These are phyloP conservation scores for Cytospora schulzeri DNA, from an alignment of 2,329 filamentous ascomycete genomes.

Conservation along the genomic window DNA sequence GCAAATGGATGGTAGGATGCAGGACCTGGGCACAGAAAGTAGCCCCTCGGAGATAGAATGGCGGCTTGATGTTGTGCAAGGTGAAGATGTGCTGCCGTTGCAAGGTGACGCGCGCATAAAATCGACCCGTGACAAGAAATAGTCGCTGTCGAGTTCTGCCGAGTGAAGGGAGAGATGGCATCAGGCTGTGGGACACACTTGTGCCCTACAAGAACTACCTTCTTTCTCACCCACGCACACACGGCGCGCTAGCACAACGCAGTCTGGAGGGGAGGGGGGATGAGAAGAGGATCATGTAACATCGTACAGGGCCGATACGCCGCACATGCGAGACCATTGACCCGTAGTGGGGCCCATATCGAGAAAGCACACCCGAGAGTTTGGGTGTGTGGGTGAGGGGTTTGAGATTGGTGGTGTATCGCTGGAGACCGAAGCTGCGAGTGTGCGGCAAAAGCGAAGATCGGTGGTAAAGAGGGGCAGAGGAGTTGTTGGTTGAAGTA, in stretches of 20 bases:
- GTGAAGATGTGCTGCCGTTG: conserved; percentile 15
- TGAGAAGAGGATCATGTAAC: conserved; percentile 12
- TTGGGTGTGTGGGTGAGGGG: conserved; percentile 27
- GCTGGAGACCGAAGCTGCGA: not conserved
- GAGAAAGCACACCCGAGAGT: conserved; percentile 24
- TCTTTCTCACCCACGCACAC: not conserved
- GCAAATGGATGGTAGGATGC: conserved; percentile 5
- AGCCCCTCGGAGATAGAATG: conserved; percentile 9
- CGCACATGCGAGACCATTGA: conserved; percentile 16
- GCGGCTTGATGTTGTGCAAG: conserved; percentile 13
- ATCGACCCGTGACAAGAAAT: conserved; percentile 4
- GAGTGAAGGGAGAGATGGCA: conserved; percentile 3
- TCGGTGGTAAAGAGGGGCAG: conserved; percentile 12
- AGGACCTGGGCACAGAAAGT: conserved; percentile 5
- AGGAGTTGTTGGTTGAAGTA: not conserved
- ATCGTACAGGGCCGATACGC: conserved; percentile 21
- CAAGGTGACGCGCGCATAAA: conserved; percentile 26
- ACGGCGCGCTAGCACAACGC: conserved; percentile 6
- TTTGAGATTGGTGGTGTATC: conserved; percentile 21
- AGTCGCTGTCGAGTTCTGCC: not conserved
- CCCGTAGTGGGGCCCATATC: conserved; percentile 15
- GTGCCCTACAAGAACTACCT: conserved; percentile 14
- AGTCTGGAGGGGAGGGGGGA: conserved; percentile 1
- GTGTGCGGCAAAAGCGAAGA: conserved; percentile 14
- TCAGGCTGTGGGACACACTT: conserved; percentile 17